These are phyloP conservation scores for Kwoniella shandongensis DNA, from an alignment of 768 basidiomycete genomes.

Conservation along the genomic window DNA sequence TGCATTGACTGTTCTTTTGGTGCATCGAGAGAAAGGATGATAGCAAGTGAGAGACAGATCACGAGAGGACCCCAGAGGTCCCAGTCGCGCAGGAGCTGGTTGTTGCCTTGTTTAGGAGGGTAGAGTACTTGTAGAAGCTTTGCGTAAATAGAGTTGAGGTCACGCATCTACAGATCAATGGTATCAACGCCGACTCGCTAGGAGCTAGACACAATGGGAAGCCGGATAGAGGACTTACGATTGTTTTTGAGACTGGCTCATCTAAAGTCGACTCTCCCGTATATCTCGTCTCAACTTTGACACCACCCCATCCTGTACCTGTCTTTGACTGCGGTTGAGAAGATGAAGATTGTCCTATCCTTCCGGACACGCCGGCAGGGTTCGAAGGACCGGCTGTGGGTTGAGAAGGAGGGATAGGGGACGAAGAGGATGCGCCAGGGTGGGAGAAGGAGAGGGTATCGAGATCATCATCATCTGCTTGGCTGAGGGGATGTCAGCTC, in stretches of 20 bases:
- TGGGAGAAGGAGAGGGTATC: constrained; percentile 50
- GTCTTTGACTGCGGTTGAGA: constrained; percentile 9
- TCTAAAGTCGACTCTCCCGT: constrained; percentile 86
- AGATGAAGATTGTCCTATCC: constrained; percentile 35
- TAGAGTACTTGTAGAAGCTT: constrained; percentile 93
- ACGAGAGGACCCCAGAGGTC: constrained; percentile 96
- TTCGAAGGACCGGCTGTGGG: constrained; percentile 14
- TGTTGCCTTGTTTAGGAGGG: constrained; percentile 68
- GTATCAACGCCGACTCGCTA: too few relatives aligned
- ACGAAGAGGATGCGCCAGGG: constrained; percentile 14
- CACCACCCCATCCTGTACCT: constrained; percentile 61
- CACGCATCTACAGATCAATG: constrained; percentile 71
- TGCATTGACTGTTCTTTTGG: constrained; percentile 77
- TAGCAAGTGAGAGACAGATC: constrained; percentile 41
- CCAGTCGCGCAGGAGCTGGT: constrained; percentile 93
- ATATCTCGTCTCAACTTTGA: constrained; percentile 83
- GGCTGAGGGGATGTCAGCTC: constrained; percentile 25
- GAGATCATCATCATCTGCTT: constrained; percentile 54
- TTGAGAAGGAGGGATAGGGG: constrained; percentile 8
- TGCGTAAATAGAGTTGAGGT: constrained; percentile 82
- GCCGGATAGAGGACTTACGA: constrained; percentile 65
- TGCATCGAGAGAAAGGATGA: constrained; percentile 54
- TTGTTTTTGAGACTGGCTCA: constrained; percentile 83
- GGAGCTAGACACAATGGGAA: too few relatives aligned
- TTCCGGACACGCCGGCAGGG: constrained; percentile 31